Evolutionary conservation across 2,329 filamentous ascomycete genomes (phyloP).

Genomic region (Coniella vitis): DNA sequence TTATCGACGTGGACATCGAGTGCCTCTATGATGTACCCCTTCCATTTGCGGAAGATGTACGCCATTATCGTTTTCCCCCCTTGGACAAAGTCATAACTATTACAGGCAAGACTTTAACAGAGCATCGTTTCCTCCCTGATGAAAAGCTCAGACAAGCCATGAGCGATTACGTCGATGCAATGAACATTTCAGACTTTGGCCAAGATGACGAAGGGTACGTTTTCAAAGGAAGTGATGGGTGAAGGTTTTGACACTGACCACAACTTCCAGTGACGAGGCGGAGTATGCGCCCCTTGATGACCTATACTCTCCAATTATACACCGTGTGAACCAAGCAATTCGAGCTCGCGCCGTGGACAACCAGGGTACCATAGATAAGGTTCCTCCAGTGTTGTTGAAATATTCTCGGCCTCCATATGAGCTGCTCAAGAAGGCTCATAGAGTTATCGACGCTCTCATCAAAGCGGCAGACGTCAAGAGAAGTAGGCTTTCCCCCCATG

Average conservation of each 20-base stretch:
- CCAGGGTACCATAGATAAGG: conserved; percentile 53
- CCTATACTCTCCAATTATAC: conserved; percentile 76
- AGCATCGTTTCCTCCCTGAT: conserved; percentile 77
- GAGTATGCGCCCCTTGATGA: conserved; percentile 78
- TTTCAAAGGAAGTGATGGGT: not conserved
- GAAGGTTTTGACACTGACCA: not conserved
- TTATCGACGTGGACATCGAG: conserved; percentile 71
- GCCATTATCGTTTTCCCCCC: conserved; percentile 85
- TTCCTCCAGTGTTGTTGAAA: conserved; percentile 58
- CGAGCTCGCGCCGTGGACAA: conserved; percentile 74
- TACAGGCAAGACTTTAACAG: conserved; percentile 70
- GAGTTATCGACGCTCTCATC: conserved; percentile 58
- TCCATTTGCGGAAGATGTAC: conserved; percentile 87
- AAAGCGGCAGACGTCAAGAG: conserved; percentile 75
- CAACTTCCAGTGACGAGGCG: conserved; percentile 26
- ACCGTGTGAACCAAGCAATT: conserved; percentile 81
- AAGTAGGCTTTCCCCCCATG: conserved; percentile 39
- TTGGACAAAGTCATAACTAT: conserved; percentile 81
- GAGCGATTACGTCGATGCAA: conserved; percentile 84
- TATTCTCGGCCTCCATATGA: conserved; percentile 67
- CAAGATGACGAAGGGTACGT: conserved; percentile 68
- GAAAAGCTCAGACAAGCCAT: conserved; percentile 71
- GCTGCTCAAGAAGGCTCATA: conserved; percentile 50
- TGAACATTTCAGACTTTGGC: conserved; percentile 73
- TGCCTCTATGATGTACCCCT: conserved; percentile 84